These are phyloP conservation scores for Wickerhamiella galacta DNA, from an alignment of 805 yeast genomes.

Conservation along the genomic window DNA sequence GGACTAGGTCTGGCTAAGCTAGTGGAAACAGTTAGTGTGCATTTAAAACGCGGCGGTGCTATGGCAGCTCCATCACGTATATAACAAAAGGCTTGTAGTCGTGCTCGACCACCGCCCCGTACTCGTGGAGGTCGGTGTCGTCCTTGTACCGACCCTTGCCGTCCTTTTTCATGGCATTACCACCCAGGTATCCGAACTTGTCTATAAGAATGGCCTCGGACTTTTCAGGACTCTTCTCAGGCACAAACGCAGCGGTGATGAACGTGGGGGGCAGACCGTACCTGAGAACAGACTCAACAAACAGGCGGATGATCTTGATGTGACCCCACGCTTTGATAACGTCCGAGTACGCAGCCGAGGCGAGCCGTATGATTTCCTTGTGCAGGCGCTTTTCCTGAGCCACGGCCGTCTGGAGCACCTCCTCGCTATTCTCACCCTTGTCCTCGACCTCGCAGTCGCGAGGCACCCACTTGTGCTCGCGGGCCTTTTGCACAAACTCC, in stretches of 20 bases:
- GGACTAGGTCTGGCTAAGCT: too few relatives aligned
- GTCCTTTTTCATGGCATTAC: conserved; percentile 64
- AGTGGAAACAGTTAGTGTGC: too few relatives aligned
- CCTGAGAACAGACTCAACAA: conserved; percentile 85
- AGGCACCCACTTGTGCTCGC: conserved; percentile 83
- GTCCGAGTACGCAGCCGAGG: conserved; percentile 81
- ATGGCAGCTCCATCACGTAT: conserved; percentile 36
- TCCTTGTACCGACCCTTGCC: conserved; percentile 42
- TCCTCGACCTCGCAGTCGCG: conserved; percentile 84
- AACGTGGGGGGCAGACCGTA: conserved; percentile 95
- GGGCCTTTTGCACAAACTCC: conserved; percentile 49
- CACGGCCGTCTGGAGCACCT: conserved; percentile 63
- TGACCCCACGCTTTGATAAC: conserved; percentile 79
- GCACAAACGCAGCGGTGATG: conserved; percentile 35
- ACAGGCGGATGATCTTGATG: conserved; percentile 68
- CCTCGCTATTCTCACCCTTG: conserved; percentile 47
- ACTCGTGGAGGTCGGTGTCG: conserved; percentile 68
- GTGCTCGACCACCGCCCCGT: conserved; percentile 80
- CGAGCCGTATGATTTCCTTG: conserved; percentile 65
- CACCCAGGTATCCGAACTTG: conserved; percentile 80
- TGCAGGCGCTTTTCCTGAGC: conserved; percentile 52
- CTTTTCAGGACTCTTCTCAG: conserved; percentile 28
- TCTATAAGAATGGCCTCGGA: conserved; percentile 54
- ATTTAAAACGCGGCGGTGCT: background rate
- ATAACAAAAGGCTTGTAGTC: conserved; percentile 94